Percentiles rank a stretch among this genome's conserved stretches.
These are phyloP conservation scores for Raddia guianensis DNA, from an alignment of 176 grass and related monocot species.

Conservation along the genomic window DNA sequence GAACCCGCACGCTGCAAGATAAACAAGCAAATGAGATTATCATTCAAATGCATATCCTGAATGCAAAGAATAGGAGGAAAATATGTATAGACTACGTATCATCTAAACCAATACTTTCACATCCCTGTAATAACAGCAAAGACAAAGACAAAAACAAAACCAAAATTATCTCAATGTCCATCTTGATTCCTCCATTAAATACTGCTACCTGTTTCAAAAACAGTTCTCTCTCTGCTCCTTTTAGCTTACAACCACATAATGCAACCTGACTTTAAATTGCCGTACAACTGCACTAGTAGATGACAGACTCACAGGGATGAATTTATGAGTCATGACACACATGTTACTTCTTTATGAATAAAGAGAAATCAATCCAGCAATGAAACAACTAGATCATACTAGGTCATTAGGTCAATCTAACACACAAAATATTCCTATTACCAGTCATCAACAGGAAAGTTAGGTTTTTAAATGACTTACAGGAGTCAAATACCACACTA, in stretches of 20 bases:
- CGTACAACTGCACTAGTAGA: not conserved
- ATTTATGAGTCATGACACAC: not conserved
- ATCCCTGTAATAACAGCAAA: not conserved
- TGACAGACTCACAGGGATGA: not conserved
- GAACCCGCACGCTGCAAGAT: slow-evolving; percentile 52
- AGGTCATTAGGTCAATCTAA: not conserved
- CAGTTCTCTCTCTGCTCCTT: not conserved
- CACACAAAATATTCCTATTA: too few species aligned
- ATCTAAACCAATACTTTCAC: not conserved
- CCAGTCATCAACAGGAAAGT: too few species aligned
- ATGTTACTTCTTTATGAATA: not conserved
- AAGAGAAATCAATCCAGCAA: not conserved
- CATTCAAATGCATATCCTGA: not conserved
- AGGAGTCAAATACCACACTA: not conserved
- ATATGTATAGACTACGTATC: slow-evolving; percentile 2
- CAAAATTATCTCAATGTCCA: not conserved
- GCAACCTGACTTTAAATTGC: slow-evolving; percentile 12
- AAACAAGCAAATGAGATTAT: not conserved
- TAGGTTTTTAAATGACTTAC: not conserved
- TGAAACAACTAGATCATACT: not conserved
- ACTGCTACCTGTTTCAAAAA: not conserved
- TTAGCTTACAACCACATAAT: slow-evolving; percentile 14
- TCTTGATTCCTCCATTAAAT: slow-evolving; percentile 16
- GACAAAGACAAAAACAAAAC: not conserved
- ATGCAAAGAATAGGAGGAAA: slow-evolving; percentile 11